Base-by-base conservation (phyloP, 345 rosid species). In the Citrus mangshanensis region DNA sequence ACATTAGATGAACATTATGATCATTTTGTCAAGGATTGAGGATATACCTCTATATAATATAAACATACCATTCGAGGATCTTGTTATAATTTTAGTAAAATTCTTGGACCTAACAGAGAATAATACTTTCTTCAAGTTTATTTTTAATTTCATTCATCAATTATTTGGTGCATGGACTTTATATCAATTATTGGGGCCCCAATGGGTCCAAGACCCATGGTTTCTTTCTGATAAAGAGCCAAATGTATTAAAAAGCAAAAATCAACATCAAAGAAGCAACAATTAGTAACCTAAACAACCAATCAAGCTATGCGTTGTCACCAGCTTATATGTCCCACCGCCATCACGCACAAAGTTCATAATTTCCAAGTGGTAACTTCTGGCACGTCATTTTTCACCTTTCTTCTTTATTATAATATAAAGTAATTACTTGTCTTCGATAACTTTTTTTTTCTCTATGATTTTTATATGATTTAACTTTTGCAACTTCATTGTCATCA, bases 171-270 rank as follows among this genome's bases (percentile, higher is more conserved):
- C 24, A 34, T 58, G 75, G 24, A 46, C 58, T 34, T 74, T 69
- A 51, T 63, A 76, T 80, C 83, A 62, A 74, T 82, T 74, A 69
- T 78, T 69, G 84, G 84, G 82, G 30, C 78, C 77, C 66, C 6
- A 3, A 5, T 25, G 37, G 77, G 58, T 22, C 49, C 70, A 1
- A n/a, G 9, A 0, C 27, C 42, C 46, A 37, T 70, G 4, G 62
- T 42, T 72, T 77, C 72, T 27, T 75, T 40, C 2, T 69, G 7
- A 63, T 7, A 70, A 76, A 59, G 27, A 34, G 54, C 62, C 68
- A 38, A 76, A 59, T 77, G 42, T 63, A 22, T 54, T 16, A n/a
- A 56, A 60, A 60, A 59, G 32, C 34, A 37, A 59, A n/a, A 37
- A 63, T 64, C 35, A 22, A 68, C 9, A 61, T 62, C 25, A 63